phyloP scores from a whole-genome alignment of 495 filamentous ascomycete genomes.

The Bryoglossum gracile region DNA sequence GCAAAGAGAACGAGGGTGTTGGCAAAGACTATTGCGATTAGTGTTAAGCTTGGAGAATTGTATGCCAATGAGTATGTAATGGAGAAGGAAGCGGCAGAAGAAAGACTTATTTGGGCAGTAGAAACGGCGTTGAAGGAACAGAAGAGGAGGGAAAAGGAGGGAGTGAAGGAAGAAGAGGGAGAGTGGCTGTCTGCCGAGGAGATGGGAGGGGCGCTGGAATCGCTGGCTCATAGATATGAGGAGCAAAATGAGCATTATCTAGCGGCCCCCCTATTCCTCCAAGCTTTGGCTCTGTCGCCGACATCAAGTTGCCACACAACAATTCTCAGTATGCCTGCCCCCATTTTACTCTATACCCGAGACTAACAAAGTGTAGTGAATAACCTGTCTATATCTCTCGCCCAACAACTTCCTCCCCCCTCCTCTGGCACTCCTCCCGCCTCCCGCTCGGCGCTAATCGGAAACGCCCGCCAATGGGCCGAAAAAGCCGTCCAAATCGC shows the following conservation, averaged over 20 bases:
- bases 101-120: constrained; percentile 70
- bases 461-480: constrained; percentile 65
- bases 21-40: constrained; percentile 62
- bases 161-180: constrained; percentile 55
- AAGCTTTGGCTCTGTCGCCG: constrained; percentile 66
- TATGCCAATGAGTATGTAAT: constrained; percentile 56
- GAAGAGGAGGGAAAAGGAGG: constrained; percentile 54
- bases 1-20: constrained; percentile 62
- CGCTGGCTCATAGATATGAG: constrained; percentile 67
- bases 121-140: constrained; percentile 72
- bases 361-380: constrained; percentile 41
- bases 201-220: constrained; percentile 65
- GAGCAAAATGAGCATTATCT: constrained; percentile 62
- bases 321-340: constrained; percentile 51
- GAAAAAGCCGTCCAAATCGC: constrained; percentile 61
- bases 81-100: constrained; percentile 60
- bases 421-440: constrained; percentile 26
- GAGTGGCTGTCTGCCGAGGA: constrained; percentile 67
- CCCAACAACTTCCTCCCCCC: constrained; percentile 51
- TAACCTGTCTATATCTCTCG: constrained; percentile 59
- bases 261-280: constrained; percentile 81
- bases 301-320: constrained; percentile 53
- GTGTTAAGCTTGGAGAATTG: constrained; percentile 74
- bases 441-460: constrained; percentile 46
- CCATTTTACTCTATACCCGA: neutral